phyloP scores from a whole-genome alignment of 768 basidiomycete genomes.

The Pleurotus citrinopileatus region DNA sequence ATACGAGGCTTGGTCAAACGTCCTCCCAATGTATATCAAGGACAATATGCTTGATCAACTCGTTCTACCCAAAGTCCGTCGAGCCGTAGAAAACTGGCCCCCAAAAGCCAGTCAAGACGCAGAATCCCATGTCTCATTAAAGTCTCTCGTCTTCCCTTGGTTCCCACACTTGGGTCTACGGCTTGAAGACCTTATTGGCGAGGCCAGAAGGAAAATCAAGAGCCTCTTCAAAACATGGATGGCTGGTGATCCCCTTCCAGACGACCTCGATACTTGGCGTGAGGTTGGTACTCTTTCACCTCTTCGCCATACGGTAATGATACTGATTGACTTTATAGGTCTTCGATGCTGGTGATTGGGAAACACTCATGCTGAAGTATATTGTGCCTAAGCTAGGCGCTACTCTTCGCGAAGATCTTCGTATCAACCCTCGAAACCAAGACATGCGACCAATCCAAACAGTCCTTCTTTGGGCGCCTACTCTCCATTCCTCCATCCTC shows the following conservation, averaged over 20 bases:
- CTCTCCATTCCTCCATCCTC: slow-evolving; percentile 75
- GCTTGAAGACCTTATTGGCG: slow-evolving; percentile 81
- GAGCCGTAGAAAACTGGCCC: slow-evolving; percentile 83
- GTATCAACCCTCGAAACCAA: slow-evolving; percentile 88
- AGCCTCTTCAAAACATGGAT: slow-evolving; percentile 74
- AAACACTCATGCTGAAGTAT: slow-evolving; percentile 85
- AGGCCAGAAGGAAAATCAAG: slow-evolving; percentile 85
- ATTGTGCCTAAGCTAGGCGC: slow-evolving; percentile 89
- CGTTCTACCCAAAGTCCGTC: slow-evolving; percentile 87
- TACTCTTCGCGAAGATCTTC: slow-evolving; percentile 80
- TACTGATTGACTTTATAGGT: slow-evolving; percentile 43
- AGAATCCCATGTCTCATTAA: slow-evolving; percentile 46
- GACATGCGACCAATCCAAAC: slow-evolving; percentile 78
- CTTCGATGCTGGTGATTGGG: slow-evolving; percentile 84
- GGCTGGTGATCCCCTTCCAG: slow-evolving; percentile 66
- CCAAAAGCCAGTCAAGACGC: slow-evolving; percentile 42
- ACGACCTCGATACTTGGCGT: slow-evolving; percentile 79
- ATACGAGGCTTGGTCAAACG: slow-evolving; percentile 84
- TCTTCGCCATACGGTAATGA: not conserved
- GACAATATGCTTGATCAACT: slow-evolving; percentile 97
- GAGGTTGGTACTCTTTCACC: slow-evolving; percentile 47
- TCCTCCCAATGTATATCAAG: slow-evolving; percentile 86
- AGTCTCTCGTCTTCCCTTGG: slow-evolving; percentile 92
- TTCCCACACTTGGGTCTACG: slow-evolving; percentile 82
- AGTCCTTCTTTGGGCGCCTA: slow-evolving; percentile 73